Base-by-base conservation (phyloP, 1,284 basidiomycete species). In the Caloboletus firmus region DNA sequence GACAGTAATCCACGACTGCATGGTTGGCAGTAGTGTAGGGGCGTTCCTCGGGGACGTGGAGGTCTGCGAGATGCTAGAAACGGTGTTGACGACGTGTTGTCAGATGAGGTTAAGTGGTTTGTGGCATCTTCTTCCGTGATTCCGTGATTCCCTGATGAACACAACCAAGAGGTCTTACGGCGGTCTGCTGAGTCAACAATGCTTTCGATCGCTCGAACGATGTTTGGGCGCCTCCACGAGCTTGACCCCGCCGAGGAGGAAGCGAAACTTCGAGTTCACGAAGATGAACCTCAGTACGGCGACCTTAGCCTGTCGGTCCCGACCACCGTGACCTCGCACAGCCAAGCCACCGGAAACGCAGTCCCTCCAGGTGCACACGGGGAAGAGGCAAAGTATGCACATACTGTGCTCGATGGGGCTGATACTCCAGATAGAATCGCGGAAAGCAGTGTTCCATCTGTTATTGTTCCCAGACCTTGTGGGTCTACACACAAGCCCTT, bases 41-140 rank as follows among this genome's bases (percentile, higher is more conserved):
- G 67, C 71, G 22, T 77, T 80, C 12, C 79, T 98, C 37, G 91
- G 92, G 36, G 96, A 99, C 66, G 86, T 97, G 56, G 92, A 95
- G 69, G 89, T 99, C 20, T 99, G 97, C 71, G 96, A 98, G 74
- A 95, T 99, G 86, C 79, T 99, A 66, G 97, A 99, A 75, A 98
- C 96, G 6, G 95, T 97, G 1, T 75, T 99, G 59, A 97, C 94
- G 34, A 98, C 97, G 64, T 95, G 95, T 62, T 98, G 96, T 72
- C 93, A 98, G 69, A 97, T 96, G 79, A 81, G 97, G 40, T 78
- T 98, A 6, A 93, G 92, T 64, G 95, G 93, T 94, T 62, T 61
- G 90, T 79, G 4, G n/a, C 49, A 34, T 51, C 45, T 30, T 57
- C 48, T 47, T 41, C 34, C 36, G n/a, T 15, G 22, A 28, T 26